phyloP scores from a whole-genome alignment of 2,329 filamentous ascomycete genomes.

The Botryosphaeria dothidea region DNA sequence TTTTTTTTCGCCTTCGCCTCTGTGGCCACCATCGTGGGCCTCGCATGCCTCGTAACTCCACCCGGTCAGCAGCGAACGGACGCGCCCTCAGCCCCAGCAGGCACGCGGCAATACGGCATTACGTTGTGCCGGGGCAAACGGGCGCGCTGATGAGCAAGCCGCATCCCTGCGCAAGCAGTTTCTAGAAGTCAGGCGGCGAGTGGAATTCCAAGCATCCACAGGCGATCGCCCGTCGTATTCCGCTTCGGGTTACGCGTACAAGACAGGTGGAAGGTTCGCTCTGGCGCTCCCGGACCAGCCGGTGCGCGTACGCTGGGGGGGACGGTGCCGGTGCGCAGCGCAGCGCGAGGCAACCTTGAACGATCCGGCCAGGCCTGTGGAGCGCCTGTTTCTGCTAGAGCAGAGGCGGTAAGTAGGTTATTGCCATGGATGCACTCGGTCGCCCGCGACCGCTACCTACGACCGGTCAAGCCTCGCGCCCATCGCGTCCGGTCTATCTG shows the following conservation, averaged over 20 bases:
- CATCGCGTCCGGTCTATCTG: background rate
- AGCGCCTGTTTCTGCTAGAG: background rate
- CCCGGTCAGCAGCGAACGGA: background rate
- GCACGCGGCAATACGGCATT: background rate
- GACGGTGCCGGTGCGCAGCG: background rate
- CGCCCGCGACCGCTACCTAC: background rate
- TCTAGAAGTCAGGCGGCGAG: slow-evolving; percentile 7
- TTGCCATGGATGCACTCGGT: background rate
- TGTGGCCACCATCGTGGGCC: background rate
- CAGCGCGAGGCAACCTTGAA: background rate
- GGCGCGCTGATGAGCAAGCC: background rate
- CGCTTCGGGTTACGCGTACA: background rate
- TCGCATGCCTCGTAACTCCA: background rate
- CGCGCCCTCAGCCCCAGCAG: background rate
- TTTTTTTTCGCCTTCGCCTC: background rate
- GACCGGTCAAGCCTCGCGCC: background rate
- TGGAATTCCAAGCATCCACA: background rate
- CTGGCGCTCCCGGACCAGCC: background rate
- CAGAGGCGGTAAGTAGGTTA: background rate
- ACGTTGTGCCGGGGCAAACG: background rate
- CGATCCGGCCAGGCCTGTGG: slow-evolving; percentile 1
- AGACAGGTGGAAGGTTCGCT: background rate
- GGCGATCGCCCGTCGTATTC: background rate
- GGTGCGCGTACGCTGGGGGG: background rate
- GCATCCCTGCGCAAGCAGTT: background rate